A percentile compares a stretch with the other conserved stretches of the same genome.
These are phyloP conservation scores for Amanita rimosa DNA, from an alignment of 768 basidiomycete species.

Conservation along the genomic window DNA sequence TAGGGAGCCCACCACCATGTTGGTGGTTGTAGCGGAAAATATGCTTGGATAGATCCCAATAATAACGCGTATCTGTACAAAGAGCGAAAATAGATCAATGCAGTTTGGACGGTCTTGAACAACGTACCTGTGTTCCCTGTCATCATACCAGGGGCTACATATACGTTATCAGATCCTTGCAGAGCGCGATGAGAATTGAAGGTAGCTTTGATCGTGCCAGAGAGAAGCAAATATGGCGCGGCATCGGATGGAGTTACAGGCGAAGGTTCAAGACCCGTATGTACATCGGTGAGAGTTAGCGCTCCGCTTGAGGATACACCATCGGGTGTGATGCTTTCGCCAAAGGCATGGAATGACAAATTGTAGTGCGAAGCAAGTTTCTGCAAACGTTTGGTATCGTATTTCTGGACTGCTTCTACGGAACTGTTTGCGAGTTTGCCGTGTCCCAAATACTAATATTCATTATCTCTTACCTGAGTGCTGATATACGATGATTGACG, in stretches of 20 bases:
- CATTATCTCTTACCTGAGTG: constrained; percentile 33
- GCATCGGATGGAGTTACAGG: constrained; percentile 45
- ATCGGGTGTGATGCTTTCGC: constrained; percentile 22
- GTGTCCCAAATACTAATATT: background rate
- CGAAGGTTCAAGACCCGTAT: constrained; percentile 47
- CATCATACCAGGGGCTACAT: constrained; percentile 43
- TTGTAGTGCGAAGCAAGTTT: constrained; percentile 41
- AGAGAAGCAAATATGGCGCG: constrained; percentile 37
- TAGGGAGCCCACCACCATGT: constrained; percentile 17
- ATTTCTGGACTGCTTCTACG: constrained; percentile 31
- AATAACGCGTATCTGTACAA: constrained; percentile 41
- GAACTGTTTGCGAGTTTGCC: constrained; percentile 16
- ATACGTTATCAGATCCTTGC: constrained; percentile 22
- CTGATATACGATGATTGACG: constrained; percentile 63
- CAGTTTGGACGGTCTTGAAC: constrained; percentile 2
- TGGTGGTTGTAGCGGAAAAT: constrained; percentile 62
- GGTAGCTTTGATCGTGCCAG: constrained; percentile 55
- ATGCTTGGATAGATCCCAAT: constrained; percentile 44
- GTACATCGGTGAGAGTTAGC: constrained; percentile 38
- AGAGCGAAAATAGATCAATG: constrained; percentile 11
- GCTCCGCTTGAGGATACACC: constrained; percentile 28
- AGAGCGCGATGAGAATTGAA: constrained; percentile 38
- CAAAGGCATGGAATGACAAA: constrained; percentile 50
- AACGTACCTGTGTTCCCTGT: constrained; percentile 45
- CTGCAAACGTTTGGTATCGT: constrained; percentile 32